These are phyloP conservation scores for Hypholoma fasciculare DNA, from an alignment of 768 basidiomycete genomes.

Conservation along the genomic window DNA sequence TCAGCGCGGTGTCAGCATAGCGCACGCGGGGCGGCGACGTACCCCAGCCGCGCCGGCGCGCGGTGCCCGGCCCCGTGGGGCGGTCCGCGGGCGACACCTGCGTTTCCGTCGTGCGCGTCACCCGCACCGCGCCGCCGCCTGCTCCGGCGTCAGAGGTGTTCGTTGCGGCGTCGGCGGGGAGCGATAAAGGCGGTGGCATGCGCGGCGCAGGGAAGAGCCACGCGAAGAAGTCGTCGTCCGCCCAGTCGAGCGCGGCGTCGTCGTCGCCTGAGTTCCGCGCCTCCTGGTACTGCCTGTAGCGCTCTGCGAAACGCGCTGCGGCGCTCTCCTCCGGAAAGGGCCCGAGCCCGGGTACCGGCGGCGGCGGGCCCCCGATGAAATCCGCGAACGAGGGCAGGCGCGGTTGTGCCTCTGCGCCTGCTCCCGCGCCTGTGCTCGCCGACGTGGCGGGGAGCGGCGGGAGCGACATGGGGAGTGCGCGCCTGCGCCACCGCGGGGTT, in stretches of 20 bases:
- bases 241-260: slow-evolving; percentile 39
- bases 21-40: slow-evolving; percentile 17
- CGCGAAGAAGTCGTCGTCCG: slow-evolving; percentile 34
- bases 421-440: no score
- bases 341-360: not conserved
- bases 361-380: not conserved
- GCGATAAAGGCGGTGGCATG: not conserved
- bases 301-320: not conserved
- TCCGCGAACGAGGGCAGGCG: not conserved
- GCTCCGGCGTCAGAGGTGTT: not conserved
- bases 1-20: not conserved
- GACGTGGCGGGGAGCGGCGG: no score
- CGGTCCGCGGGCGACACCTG: slow-evolving; percentile 12
- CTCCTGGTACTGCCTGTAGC: slow-evolving; percentile 5
- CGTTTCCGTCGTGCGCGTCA: slow-evolving; percentile 17
- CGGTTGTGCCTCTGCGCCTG: not conserved
- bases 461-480: no score
- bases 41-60: slow-evolving; percentile 46
- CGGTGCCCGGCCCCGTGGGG: slow-evolving; percentile 15
- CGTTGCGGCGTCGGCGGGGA: not conserved
- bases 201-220: slow-evolving; percentile 26
- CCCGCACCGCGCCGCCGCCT: not conserved
- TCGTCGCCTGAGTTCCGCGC: slow-evolving; percentile 36
- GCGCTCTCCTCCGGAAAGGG: not conserved
- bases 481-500: not conserved